phyloP scores from a whole-genome alignment of 768 basidiomycete genomes.

The Boletus patriciae region DNA sequence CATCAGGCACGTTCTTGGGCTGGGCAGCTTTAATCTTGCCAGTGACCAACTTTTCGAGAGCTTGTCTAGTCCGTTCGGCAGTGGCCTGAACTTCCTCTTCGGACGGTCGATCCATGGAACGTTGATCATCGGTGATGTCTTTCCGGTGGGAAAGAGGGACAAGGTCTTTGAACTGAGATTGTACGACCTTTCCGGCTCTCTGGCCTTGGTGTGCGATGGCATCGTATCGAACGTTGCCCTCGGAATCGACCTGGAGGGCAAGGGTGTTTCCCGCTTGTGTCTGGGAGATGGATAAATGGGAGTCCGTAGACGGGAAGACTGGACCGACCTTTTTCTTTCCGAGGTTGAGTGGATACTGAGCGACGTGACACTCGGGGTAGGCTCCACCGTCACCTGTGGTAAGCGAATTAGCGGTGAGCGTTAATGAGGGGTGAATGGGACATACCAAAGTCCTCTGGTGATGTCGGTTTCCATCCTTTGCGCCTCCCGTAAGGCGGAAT shows the following conservation, averaged over 20 bases:
- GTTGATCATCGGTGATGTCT: slow-evolving; percentile 74
- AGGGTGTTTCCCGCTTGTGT: slow-evolving; percentile 91
- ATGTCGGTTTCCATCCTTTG: slow-evolving; percentile 79
- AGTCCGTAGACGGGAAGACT: background rate
- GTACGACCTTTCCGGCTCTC: slow-evolving; percentile 78
- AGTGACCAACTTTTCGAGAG: slow-evolving; percentile 89
- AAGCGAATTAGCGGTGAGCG: background rate
- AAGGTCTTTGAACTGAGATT: slow-evolving; percentile 97
- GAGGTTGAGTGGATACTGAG: slow-evolving; percentile 95
- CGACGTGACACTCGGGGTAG: slow-evolving; percentile 94
- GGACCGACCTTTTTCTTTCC: slow-evolving; percentile 85
- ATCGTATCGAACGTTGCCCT: slow-evolving; percentile 96
- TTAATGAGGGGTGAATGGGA: slow-evolving; percentile 14
- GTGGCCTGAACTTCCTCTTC: slow-evolving; percentile 93
- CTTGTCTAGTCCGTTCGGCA: slow-evolving; percentile 84
- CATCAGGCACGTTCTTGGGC: slow-evolving; percentile 90
- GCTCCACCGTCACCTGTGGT: slow-evolving; percentile 78
- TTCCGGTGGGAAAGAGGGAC: slow-evolving; percentile 89
- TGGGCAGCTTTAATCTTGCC: slow-evolving; percentile 99
- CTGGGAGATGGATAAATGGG: slow-evolving; percentile 39
- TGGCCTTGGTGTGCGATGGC: slow-evolving; percentile 97
- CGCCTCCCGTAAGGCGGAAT: slow-evolving; percentile 88
- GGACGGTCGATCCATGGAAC: slow-evolving; percentile 86
- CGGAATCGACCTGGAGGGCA: slow-evolving; percentile 93
- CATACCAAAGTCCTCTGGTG: slow-evolving; percentile 82